Evolutionary conservation across 2,329 filamentous ascomycete genomes (phyloP).

Genomic region (Colletotrichum sp.): DNA sequence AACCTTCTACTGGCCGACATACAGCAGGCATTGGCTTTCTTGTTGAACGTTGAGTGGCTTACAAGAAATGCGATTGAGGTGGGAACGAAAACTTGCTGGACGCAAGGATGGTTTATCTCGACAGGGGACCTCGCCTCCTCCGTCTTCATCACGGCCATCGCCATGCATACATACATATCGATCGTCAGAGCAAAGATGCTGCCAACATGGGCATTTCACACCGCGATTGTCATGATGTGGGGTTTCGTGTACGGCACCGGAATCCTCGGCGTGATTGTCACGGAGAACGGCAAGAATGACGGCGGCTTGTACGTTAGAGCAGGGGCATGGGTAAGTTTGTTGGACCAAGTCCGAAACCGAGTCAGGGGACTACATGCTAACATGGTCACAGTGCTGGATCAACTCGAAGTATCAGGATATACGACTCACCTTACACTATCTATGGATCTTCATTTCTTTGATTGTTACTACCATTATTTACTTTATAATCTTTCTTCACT

Average conservation of each 20-base stretch:
- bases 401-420: slow-evolving; percentile 57
- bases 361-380: background rate
- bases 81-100: slow-evolving; percentile 58
- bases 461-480: slow-evolving; percentile 44
- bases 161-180: slow-evolving; percentile 68
- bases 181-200: slow-evolving; percentile 62
- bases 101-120: slow-evolving; percentile 73
- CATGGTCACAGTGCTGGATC: slow-evolving; percentile 62
- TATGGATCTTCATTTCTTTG: slow-evolving; percentile 63
- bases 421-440: slow-evolving; percentile 66
- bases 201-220: slow-evolving; percentile 54
- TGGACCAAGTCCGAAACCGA: background rate
- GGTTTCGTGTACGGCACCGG: slow-evolving; percentile 63
- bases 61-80: slow-evolving; percentile 57
- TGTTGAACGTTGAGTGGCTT: slow-evolving; percentile 67
- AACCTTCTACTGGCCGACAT: slow-evolving; percentile 73
- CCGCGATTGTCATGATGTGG: slow-evolving; percentile 57
- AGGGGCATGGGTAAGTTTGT: slow-evolving; percentile 61
- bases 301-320: slow-evolving; percentile 67
- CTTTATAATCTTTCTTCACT: slow-evolving; percentile 42
- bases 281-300: slow-evolving; percentile 41
- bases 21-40: slow-evolving; percentile 68
- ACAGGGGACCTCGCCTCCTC: slow-evolving; percentile 70
- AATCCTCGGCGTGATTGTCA: slow-evolving; percentile 52
- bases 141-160: slow-evolving; percentile 70